Base-by-base conservation (phyloP, 805 yeast species). In the Diddensiella caesifluorescens region DNA sequence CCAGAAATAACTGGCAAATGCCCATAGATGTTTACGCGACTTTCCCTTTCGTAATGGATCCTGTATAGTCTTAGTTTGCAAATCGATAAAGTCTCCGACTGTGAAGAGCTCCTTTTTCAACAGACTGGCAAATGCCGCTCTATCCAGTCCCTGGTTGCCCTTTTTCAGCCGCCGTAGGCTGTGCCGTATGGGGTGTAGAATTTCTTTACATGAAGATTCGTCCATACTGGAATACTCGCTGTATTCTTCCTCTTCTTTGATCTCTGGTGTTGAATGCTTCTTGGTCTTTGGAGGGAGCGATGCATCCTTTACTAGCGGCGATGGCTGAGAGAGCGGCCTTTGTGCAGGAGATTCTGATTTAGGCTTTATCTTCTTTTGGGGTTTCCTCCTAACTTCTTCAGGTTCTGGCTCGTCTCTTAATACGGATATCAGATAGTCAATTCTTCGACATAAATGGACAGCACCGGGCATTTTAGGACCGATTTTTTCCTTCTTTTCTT, bases 381-480 rank as follows among this genome's bases (percentile, higher is more conserved):
- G 18, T 26, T 27, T 43, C 30, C 25, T 41, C 4, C 33, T 29
- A 21, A 39, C 35, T 22, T 39, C 31, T 28, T 28, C 35, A 4
- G 20, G 41, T 22, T 41, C 41, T 15, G 22, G 46, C 20, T 73
- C 80, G 15, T 80, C 95, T 47, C 73, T 72, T 51, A 90, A 64
- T 7, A 86, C 79, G 2, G 76, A 63, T 21, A 90, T 73, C 54
- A 92, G 69, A 55, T 89, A 90, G 59, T 94, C 98, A 1, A 86
- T 80, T 59, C 99, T 77, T 63, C 99, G 78, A 7, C 85, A 86
- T 38, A 92, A 68, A 63, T 92, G 99, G 13, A 92, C 92, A 2
- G 96, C 74, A 5, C 94, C 92, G 0, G 98, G 97, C 3, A 83
- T 83, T 55, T 79, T 83, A 50, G 86, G 83, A 22, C 68, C 53